Base-by-base conservation (phyloP, 108 stramenopile species). In the Cyclotella atomus region DNA sequence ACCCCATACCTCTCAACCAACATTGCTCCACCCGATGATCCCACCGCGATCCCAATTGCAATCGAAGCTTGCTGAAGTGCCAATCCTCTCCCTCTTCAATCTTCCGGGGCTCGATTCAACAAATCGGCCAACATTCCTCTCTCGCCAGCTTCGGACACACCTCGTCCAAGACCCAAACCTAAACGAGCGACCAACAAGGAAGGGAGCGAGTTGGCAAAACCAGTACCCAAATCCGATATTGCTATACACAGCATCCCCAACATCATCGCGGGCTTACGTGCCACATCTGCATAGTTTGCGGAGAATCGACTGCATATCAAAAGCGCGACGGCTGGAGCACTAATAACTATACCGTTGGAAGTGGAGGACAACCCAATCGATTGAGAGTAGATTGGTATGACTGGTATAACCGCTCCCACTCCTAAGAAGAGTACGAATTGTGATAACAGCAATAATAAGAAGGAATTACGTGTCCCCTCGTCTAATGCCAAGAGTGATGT, bases 341-440 rank as follows among this genome's bases (percentile, higher is more conserved):
- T 84, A 24, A 92, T 88, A 29, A 90, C 91, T 25, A 92, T 79
- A 16, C 89, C 91, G 65, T 88, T 90, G 32, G 83, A 77, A 8
- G 89, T 77, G n/a, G 73, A 59, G 2, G 85, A 86, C 0, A 92
- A 75, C 0, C 91, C 91, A 54, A 92, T 84, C 61, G 85, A 85
- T 45, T 90, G 88, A 0, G 86, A 89, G 61, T 92, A 92, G 24
- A 92, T 46, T 3, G 91, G 89, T 29, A 92, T 84, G 23, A 75
- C 76, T 30, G 91, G 91, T 23, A 92, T 90, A 35, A 92, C 88
- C 12, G 89, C 91, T 21, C 91, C 91, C 30, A 92, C 91, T 35
- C 91, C 91, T 33, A 92, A 44, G 53, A 92, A 92, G 1, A 92
- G 67, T 8, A 92, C 33, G 64, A 89, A 86, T 65, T 92, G 91